These are phyloP conservation scores for Jasminum sambac DNA, from an alignment of 257 asterid species.

Conservation along the genomic window DNA sequence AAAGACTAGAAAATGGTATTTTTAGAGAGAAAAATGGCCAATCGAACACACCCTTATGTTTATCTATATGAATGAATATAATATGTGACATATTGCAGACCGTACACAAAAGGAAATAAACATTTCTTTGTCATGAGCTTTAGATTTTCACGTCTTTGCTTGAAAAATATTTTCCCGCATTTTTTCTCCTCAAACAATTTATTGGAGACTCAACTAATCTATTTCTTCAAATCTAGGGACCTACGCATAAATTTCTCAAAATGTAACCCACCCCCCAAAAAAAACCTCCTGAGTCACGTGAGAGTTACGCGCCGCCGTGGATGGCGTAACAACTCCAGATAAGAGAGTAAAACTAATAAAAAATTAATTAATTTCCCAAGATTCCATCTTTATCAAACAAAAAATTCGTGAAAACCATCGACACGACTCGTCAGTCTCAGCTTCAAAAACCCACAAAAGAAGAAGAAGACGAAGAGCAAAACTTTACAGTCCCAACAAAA, in stretches of 20 bases:
- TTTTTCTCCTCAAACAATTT: too few relatives aligned
- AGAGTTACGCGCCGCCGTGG: background rate
- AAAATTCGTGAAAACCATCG: background rate
- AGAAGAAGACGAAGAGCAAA: background rate
- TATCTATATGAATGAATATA: too few relatives aligned
- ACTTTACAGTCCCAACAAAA: background rate
- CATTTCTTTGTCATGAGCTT: too few relatives aligned
- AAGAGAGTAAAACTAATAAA: background rate
- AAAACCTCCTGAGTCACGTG: background rate
- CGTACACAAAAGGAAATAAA: too few relatives aligned
- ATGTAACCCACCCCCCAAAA: background rate
- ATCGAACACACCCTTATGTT: too few relatives aligned
- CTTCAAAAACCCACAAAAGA: constrained; percentile 1
- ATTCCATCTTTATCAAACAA: constrained; percentile 16
- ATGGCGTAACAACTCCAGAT: background rate
- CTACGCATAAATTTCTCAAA: background rate
- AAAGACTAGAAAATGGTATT: too few relatives aligned
- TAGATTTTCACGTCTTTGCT: too few relatives aligned
- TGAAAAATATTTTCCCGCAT: too few relatives aligned
- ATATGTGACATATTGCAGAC: too few relatives aligned
- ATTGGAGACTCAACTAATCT: background rate
- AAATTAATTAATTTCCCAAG: constrained; percentile 4
- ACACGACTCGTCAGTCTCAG: constrained; percentile 17
- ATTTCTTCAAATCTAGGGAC: background rate
- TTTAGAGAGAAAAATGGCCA: too few relatives aligned